These are phyloP conservation scores for Xylaria sp. DNA, from an alignment of 495 filamentous ascomycete species.

Conservation along the genomic window DNA sequence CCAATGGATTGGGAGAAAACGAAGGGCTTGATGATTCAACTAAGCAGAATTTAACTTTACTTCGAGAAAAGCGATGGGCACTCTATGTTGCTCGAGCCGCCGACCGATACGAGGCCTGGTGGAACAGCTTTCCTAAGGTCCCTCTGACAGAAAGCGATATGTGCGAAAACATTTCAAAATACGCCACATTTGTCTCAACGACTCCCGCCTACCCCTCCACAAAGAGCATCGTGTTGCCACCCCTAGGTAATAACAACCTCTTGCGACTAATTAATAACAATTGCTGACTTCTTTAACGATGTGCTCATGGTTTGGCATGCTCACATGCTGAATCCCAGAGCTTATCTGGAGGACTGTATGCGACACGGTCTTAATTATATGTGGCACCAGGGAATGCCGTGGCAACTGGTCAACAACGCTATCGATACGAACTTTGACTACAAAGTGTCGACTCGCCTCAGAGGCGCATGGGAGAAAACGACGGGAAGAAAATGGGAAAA, in stretches of 20 bases:
- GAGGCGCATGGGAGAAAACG: conserved; percentile 53
- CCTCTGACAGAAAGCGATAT: conserved; percentile 46
- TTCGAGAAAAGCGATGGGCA: conserved; percentile 83
- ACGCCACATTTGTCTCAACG: conserved; percentile 32
- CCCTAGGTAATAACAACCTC: conserved; percentile 46
- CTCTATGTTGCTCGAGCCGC: conserved; percentile 77
- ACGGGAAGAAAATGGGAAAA: conserved; percentile 69
- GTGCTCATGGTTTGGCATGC: conserved; percentile 92
- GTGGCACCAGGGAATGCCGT: conserved; percentile 75
- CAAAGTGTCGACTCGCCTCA: conserved; percentile 45
- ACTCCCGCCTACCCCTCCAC: conserved; percentile 4
- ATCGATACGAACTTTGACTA: conserved; percentile 75
- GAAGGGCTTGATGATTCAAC: conserved; percentile 33
- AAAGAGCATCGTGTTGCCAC: conserved; percentile 46
- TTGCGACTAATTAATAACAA: background rate
- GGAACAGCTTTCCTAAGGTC: conserved; percentile 50
- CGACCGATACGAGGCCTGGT: conserved; percentile 78
- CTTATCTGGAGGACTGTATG: conserved; percentile 80
- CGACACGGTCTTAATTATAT: conserved; percentile 63
- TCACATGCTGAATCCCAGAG: conserved; percentile 82
- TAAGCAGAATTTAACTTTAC: conserved; percentile 49
- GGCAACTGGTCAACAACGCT: conserved; percentile 66
- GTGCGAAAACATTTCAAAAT: conserved; percentile 28
- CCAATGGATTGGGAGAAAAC: conserved; percentile 29
- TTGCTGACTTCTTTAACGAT: conserved; percentile 54